A percentile compares a stretch with the other conserved stretches of the same genome.
These are phyloP conservation scores for Alloteropsis semialata DNA, from an alignment of 176 grass and related monocot genomes.

Conservation along the genomic window DNA sequence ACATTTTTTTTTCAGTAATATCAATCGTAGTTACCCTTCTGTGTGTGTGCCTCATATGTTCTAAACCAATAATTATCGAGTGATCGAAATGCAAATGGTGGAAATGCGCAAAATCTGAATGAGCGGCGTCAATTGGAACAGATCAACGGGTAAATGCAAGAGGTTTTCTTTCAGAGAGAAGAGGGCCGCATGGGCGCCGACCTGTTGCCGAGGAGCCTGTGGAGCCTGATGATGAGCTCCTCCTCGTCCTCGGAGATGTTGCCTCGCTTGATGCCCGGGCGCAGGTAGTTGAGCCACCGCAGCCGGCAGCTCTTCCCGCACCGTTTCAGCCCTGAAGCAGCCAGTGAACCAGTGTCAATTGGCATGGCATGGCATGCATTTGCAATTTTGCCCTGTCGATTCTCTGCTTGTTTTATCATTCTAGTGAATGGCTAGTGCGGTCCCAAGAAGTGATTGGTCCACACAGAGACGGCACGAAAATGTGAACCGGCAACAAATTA, in stretches of 20 bases:
- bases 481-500: neutral
- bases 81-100: neutral
- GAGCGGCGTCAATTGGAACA: neutral
- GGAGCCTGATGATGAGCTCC: constrained; percentile 73
- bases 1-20: too few species aligned
- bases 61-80: neutral
- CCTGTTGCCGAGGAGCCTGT: constrained; percentile 81
- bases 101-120: neutral
- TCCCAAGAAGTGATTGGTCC: neutral
- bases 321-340: constrained; percentile 60
- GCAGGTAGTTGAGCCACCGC: constrained; percentile 60
- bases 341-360: neutral
- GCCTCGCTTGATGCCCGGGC: constrained; percentile 64
- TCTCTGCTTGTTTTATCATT: neutral
- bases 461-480: neutral
- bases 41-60: neutral
- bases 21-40: neutral
- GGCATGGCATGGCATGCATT: neutral
- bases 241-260: constrained; percentile 75
- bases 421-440: neutral
- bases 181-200: constrained; percentile 23
- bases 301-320: constrained; percentile 64
- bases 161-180: neutral
- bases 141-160: neutral
- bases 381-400: neutral